phyloP scores from a whole-genome alignment of 345 rosid genomes.

The Linum trigynum region DNA sequence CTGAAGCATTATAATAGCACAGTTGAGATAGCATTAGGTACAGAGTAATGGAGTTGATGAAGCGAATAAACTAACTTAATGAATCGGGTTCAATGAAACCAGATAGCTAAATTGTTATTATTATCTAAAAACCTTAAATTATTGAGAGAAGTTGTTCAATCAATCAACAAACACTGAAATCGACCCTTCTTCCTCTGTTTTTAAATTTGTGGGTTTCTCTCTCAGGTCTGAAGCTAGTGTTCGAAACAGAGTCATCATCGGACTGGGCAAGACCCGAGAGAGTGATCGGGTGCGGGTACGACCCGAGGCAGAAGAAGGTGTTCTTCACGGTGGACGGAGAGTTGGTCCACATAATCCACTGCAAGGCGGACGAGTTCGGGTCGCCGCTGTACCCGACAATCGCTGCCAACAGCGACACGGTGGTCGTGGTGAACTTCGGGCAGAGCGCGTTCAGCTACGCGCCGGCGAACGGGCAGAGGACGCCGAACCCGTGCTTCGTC shows the following conservation, averaged over 20 bases:
- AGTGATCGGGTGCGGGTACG: conserved; percentile 64
- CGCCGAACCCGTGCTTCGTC: conserved; percentile 59
- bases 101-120: too few relatives aligned
- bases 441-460: conserved; percentile 43
- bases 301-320: conserved; percentile 54
- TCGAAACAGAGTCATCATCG: conserved; percentile 34
- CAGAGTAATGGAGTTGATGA: too few relatives aligned
- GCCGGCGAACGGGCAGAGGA: conserved; percentile 45
- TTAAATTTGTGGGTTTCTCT: not conserved
- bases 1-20: too few relatives aligned
- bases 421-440: conserved; percentile 51
- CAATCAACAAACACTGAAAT: too few relatives aligned
- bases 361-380: conserved; percentile 50
- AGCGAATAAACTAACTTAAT: too few relatives aligned
- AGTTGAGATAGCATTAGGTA: too few relatives aligned
- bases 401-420: conserved; percentile 38
- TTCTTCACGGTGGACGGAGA: conserved; percentile 52
- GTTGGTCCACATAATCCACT: conserved; percentile 40
- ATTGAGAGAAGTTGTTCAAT: too few relatives aligned
- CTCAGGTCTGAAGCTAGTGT: conserved; percentile 55
- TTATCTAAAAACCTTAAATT: too few relatives aligned
- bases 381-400: conserved; percentile 53
- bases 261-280: conserved; percentile 41
- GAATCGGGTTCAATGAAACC: too few relatives aligned
- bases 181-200: not conserved